Percentiles rank a stretch among this genome's conserved stretches.
Conservation (phyloP, 78 protist species). For the Dictyostelium discoideum region DNA sequence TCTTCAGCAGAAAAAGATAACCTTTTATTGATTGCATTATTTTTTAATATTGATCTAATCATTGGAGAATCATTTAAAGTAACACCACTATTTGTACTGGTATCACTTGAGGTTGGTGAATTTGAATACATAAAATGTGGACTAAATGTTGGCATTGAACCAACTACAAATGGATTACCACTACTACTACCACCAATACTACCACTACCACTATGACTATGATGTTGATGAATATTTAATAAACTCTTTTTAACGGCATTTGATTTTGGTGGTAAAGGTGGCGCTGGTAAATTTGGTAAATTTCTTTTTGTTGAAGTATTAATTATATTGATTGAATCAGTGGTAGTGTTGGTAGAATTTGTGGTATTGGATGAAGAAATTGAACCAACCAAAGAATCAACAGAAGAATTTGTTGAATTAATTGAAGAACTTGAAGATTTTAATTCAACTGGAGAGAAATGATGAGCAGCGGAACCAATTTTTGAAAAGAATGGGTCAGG, state of each 20-base stretch:
- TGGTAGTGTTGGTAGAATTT: not conserved
- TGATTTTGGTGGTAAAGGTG: conserved; percentile 61
- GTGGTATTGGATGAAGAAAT: not conserved
- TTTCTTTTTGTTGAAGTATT: not conserved
- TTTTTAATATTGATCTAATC: not conserved
- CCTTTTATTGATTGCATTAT: not conserved
- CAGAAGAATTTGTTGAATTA: not conserved
- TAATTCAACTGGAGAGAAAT: not conserved
- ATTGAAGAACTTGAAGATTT: conserved; percentile 28
- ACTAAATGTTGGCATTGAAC: conserved; percentile 31
- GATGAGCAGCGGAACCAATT: conserved; percentile 13
- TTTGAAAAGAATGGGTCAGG: not conserved
- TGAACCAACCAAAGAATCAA: not conserved
- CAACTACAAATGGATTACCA: conserved; percentile 22
- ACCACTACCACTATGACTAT: not conserved
- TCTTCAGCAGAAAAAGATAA: conserved; percentile 68
- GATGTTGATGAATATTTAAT: not conserved
- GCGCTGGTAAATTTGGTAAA: conserved; percentile 58
- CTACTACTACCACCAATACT: not conserved
- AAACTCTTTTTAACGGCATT: not conserved
- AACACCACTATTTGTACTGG: not conserved
- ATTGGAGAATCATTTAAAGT: not conserved
- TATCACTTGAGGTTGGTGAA: not conserved
- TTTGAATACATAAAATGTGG: conserved; percentile 13
- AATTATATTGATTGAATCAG: not conserved